Conservation (phyloP, 371 early-diverging fungal genomes). For the Blakeslea trispora region DNA sequence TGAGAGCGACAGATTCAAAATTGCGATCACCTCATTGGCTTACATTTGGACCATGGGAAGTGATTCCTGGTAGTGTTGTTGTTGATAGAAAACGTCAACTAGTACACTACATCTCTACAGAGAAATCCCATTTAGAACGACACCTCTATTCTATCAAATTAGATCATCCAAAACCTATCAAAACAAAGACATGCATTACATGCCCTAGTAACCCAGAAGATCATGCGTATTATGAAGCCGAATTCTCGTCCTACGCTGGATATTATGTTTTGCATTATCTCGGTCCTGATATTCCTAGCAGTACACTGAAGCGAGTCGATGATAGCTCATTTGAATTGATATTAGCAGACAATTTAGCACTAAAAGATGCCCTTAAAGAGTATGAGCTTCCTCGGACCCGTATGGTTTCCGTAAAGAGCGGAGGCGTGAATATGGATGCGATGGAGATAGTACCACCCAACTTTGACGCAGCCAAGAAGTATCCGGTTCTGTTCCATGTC, state of each 20-base stretch:
- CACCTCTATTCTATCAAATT: slow-evolving; percentile 62
- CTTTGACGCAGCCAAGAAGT: slow-evolving; percentile 69
- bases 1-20: slow-evolving; percentile 28
- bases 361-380: slow-evolving; percentile 36
- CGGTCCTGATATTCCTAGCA: slow-evolving; percentile 87
- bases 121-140: slow-evolving; percentile 71
- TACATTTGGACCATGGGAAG: slow-evolving; percentile 86
- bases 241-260: slow-evolving; percentile 70
- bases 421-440: slow-evolving; percentile 59
- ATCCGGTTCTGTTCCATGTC: slow-evolving; percentile 86
- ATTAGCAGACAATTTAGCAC: slow-evolving; percentile 56
- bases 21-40: slow-evolving; percentile 63
- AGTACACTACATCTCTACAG: slow-evolving; percentile 69
- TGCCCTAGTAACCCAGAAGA: slow-evolving; percentile 30
- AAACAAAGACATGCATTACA: slow-evolving; percentile 34
- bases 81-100: slow-evolving; percentile 55
- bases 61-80: slow-evolving; percentile 60
- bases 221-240: slow-evolving; percentile 68
- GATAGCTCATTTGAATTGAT: slow-evolving; percentile 52
- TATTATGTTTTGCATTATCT: slow-evolving; percentile 73
- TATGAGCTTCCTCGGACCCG: slow-evolving; percentile 62
- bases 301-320: slow-evolving; percentile 56
- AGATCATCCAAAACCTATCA: slow-evolving; percentile 13
- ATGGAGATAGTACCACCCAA: slow-evolving; percentile 79
- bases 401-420: slow-evolving; percentile 56